Evolutionary conservation across 371 early-diverging fungal genomes (phyloP).

Genomic region (Mortierella sp.): DNA sequence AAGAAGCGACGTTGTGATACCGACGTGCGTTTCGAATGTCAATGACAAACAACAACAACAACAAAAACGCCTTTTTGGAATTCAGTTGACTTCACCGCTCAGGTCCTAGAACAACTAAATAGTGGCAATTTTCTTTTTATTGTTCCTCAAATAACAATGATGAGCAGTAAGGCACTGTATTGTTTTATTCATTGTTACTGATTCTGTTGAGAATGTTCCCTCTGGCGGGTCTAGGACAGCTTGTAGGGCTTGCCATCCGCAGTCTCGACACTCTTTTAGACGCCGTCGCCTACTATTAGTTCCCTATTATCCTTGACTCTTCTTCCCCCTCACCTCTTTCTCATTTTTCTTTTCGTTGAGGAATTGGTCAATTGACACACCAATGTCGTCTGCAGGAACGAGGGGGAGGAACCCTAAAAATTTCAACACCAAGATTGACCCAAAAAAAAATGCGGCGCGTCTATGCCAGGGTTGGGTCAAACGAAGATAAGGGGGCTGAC

Average conservation of each 20-base stretch:
- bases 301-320: neutral
- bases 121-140: neutral
- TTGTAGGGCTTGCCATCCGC: neutral
- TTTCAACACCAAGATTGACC: neutral
- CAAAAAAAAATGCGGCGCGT: constrained; percentile 1
- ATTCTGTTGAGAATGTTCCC: neutral
- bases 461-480: neutral
- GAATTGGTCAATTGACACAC: neutral
- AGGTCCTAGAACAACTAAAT: neutral
- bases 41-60: neutral
- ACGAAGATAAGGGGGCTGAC: neutral
- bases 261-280: neutral
- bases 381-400: neutral
- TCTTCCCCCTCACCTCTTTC: neutral
- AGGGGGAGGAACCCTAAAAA: neutral
- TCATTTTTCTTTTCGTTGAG: neutral
- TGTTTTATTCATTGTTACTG: neutral
- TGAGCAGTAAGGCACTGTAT: neutral
- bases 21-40: neutral
- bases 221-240: neutral
- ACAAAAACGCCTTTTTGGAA: neutral
- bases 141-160: neutral
- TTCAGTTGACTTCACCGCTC: neutral
- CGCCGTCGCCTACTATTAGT: neutral
- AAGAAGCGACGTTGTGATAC: too few species aligned